A percentile compares a stretch with the other conserved stretches of the same genome.
Conservation (phyloP, 2,329 filamentous ascomycete species). For the Aureobasidium pullulans region DNA sequence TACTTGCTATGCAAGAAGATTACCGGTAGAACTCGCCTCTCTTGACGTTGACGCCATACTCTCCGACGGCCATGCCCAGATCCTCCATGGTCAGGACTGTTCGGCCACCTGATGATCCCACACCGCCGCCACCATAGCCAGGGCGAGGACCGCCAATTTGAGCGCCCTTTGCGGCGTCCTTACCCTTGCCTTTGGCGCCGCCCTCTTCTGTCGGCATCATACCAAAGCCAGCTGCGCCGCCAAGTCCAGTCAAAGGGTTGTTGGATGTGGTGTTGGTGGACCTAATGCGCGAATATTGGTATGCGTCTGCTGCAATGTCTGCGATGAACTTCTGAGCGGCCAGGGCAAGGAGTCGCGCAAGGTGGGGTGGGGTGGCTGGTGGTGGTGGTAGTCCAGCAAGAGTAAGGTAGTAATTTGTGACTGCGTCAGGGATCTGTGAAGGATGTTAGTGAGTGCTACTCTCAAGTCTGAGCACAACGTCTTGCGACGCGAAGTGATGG, state of each 20-base stretch:
- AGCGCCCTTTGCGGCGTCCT: constrained; percentile 29
- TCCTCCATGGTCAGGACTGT: constrained; percentile 99
- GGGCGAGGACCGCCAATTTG: constrained; percentile 43
- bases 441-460: not conserved
- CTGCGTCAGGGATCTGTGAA: constrained; percentile 86
- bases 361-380: constrained; percentile 79
- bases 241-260: constrained; percentile 83
- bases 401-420: constrained; percentile 96
- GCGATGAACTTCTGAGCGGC: constrained; percentile 99
- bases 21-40: constrained; percentile 92
- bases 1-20: constrained; percentile 18
- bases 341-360: constrained; percentile 86
- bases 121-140: constrained; percentile 71
- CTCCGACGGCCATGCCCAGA: constrained; percentile 91
- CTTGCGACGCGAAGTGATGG: not conserved
- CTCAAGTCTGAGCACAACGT: not conserved
- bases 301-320: constrained; percentile 93
- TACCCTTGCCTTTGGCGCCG: constrained; percentile 39
- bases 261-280: constrained; percentile 85
- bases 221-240: constrained; percentile 64
- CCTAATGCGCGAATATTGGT: constrained; percentile 93
- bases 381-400: constrained; percentile 89
- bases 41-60: constrained; percentile 97
- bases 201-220: constrained; percentile 48
- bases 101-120: constrained; percentile 79